phyloP scores from a whole-genome alignment of 495 filamentous ascomycete genomes.

The Annulohypoxylon maeteangense region DNA sequence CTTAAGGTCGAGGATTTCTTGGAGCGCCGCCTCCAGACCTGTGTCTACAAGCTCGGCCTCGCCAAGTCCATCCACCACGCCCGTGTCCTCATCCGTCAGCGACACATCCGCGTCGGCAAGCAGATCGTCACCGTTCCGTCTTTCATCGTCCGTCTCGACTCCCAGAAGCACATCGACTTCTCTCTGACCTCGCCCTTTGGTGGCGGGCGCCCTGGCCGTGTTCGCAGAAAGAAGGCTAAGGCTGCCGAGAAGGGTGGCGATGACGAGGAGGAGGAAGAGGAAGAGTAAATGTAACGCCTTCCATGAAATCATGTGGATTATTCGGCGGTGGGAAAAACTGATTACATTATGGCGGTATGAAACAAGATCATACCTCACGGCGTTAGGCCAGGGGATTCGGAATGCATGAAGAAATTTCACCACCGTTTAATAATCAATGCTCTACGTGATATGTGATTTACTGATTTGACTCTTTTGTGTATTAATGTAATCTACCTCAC shows the following conservation, averaged over 20 bases:
- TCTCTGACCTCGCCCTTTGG: conserved; percentile 96
- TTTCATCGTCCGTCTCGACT: conserved; percentile 99
- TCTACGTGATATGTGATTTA: conserved; percentile 26
- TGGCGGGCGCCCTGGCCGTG: conserved; percentile 95
- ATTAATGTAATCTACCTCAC: conserved; percentile 4
- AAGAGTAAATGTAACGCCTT: conserved; percentile 68
- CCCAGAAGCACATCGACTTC: conserved; percentile 99
- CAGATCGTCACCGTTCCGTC: conserved; percentile 99
- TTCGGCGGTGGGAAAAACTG: conserved; percentile 56
- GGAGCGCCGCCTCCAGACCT: conserved; percentile 98
- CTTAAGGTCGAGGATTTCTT: conserved; percentile 98
- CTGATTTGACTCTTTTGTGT: conserved; percentile 7
- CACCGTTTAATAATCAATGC: conserved; percentile 39
- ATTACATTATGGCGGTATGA: conserved; percentile 46
- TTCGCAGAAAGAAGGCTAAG: conserved; percentile 98
- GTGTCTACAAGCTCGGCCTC: conserved; percentile 99
- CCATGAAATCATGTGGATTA: conserved; percentile 45
- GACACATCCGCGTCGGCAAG: conserved; percentile 99
- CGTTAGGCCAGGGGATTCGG: conserved; percentile 53
- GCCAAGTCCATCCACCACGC: conserved; percentile 99
- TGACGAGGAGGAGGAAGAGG: conserved; percentile 86
- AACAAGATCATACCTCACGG: conserved; percentile 46
- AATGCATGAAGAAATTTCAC: conserved; percentile 51
- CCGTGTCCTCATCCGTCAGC: conserved; percentile 98
- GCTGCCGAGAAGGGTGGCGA: conserved; percentile 91